Evolutionary conservation across 176 grass and related monocot genomes (phyloP).

Genomic region (Juncus effusus): DNA sequence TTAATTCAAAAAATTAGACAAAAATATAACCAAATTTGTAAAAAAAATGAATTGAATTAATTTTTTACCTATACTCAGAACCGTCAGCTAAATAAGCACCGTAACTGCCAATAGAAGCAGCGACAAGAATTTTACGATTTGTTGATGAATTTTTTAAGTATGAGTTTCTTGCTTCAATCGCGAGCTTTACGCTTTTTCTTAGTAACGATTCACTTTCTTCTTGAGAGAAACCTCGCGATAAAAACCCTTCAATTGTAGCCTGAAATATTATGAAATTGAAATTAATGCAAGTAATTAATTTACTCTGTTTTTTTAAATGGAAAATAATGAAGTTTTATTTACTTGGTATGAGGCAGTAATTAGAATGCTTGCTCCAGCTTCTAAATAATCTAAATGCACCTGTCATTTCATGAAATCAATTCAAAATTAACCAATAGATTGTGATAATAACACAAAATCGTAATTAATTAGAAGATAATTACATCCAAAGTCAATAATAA

Average conservation of each 20-base stretch:
- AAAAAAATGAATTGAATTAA: not conserved
- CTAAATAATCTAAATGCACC: slow-evolving; percentile 50
- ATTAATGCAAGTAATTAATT: not conserved
- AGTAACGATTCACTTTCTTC: slow-evolving; percentile 49
- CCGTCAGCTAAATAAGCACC: slow-evolving; percentile 56
- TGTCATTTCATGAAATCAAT: slow-evolving; percentile 9
- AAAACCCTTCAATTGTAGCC: slow-evolving; percentile 50
- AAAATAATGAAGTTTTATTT: slow-evolving; percentile 4
- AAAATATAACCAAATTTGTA: slow-evolving; percentile 2
- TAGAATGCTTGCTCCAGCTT: slow-evolving; percentile 51
- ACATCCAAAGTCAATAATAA: too few species aligned
- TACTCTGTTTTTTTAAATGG: not conserved
- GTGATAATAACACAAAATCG: too few species aligned
- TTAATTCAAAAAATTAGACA: slow-evolving; percentile 1
- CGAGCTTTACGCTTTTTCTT: slow-evolving; percentile 45
- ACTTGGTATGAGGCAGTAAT: slow-evolving; percentile 35
- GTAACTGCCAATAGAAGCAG: slow-evolving; percentile 49
- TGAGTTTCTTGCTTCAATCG: slow-evolving; percentile 35
- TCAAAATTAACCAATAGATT: not conserved
- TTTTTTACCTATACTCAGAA: slow-evolving; percentile 43
- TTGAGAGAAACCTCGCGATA: slow-evolving; percentile 43
- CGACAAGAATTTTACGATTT: slow-evolving; percentile 34
- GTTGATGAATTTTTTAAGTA: slow-evolving; percentile 37
- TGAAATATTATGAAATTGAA: slow-evolving; percentile 3
- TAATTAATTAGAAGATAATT: too few species aligned